phyloP scores from a whole-genome alignment of 306 rosid genomes.

The Arachis hypogaea region DNA sequence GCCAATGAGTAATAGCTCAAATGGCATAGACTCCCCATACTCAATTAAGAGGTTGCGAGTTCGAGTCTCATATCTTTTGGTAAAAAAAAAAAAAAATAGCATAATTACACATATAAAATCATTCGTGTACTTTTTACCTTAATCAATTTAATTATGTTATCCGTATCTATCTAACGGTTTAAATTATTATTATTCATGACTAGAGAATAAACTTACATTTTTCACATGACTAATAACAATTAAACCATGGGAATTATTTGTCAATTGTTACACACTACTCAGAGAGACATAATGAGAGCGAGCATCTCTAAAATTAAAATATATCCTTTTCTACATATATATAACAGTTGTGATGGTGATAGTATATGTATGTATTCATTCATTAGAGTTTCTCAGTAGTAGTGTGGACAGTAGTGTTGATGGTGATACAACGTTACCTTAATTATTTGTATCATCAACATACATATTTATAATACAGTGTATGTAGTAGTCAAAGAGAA shows the following conservation, averaged over 20 bases:
- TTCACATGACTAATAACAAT: conserved; percentile 33
- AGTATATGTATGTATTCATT: conserved; percentile 32
- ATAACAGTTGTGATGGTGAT: conserved; percentile 41
- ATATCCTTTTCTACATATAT: conserved; percentile 26
- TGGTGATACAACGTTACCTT: conserved; percentile 23
- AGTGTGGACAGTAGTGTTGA: conserved; percentile 41
- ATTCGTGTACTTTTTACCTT: no score
- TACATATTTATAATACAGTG: neutral
- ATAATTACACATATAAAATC: no score
- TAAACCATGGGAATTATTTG: conserved; percentile 40
- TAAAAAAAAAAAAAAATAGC: no score
- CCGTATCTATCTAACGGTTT: no score
- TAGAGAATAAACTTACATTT: no score
- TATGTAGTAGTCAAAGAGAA: neutral
- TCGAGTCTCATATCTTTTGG: no score
- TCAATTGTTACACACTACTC: conserved; percentile 30
- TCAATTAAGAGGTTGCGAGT: no score
- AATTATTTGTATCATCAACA: conserved; percentile 4
- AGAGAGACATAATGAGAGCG: neutral
- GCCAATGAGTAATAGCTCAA: no score
- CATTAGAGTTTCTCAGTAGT: conserved; percentile 35
- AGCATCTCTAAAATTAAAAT: neutral
- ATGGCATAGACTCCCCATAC: no score
- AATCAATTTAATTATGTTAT: no score
- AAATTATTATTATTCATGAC: no score